Evolutionary conservation across 2,329 filamentous ascomycete species (phyloP).

Genomic region (Monosporascus sp.): DNA sequence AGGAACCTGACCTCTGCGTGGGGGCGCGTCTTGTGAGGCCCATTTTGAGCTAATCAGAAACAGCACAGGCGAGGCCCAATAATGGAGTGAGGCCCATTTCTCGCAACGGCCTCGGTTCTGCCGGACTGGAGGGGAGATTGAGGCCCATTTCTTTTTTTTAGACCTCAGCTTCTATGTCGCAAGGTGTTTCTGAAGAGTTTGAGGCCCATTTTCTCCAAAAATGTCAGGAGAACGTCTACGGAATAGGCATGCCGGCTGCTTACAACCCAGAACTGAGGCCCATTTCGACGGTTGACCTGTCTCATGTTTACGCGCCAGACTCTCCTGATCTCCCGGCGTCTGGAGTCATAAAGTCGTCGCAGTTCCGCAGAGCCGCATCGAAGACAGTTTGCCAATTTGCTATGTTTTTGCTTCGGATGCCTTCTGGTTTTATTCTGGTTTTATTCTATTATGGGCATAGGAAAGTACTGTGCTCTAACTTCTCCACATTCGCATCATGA

Average conservation of each 20-base stretch:
- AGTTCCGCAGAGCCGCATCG: neutral
- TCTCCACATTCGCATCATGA: neutral
- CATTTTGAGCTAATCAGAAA: neutral
- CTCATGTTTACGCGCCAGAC: neutral
- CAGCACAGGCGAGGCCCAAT: neutral
- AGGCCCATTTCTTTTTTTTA: neutral
- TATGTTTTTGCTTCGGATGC: too few relatives aligned
- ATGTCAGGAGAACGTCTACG: neutral
- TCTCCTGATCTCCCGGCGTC: too few relatives aligned
- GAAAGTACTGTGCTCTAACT: neutral
- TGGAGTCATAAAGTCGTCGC: neutral
- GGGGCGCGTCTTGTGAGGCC: neutral
- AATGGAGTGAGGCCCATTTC: neutral
- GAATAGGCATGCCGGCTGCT: neutral
- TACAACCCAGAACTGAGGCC: neutral
- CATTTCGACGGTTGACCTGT: neutral
- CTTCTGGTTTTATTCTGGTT: too few relatives aligned
- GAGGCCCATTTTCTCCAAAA: neutral
- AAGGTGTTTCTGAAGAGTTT: neutral
- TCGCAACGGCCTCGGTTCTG: neutral
- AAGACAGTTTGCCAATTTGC: neutral
- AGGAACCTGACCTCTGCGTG: neutral
- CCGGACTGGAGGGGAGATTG: neutral
- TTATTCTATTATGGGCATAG: too few relatives aligned
- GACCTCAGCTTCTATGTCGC: neutral